Base-by-base conservation (phyloP, 306 rosid genomes). In the Hippophae tibetana region DNA sequence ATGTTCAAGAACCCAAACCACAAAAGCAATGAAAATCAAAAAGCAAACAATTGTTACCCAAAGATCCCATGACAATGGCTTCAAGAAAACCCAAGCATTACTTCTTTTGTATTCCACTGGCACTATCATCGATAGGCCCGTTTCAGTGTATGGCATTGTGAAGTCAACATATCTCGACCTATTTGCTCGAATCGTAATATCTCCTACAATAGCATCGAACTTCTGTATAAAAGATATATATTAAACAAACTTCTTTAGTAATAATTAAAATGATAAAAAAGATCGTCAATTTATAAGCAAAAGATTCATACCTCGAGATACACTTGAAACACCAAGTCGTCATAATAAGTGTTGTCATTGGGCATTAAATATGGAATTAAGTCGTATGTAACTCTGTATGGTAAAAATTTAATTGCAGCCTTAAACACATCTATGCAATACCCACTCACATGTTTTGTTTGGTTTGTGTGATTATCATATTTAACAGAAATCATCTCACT, bases 1-100 rank as follows among this genome's bases (percentile, higher is more conserved):
- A 52, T 79, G 88, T 54, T 76, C 80, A 9, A 82, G 72, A 46
- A 73, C 63, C 82, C 76, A 79, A 10, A 79, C 74, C 0, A 68
- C 78, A 54, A 76, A 51, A 0, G 71, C 80, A 43, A 66, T 57
- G 10, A 76, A 71, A 8, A 79, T 13, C 48, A 82, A 76, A 64
- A 57, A 82, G 14, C 68, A 54, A 6, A 8, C 26, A 6, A 13
- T 65, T 42, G 75, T 46, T 0, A 68, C 13, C 82, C 84, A 76
- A 0, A 82, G 70, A 12, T 62, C 64, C 78, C 66, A 61, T 1
- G 78, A 64, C 27, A 73, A 47, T 7, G 81, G 87, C 66, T 70
- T 69, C 52, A 82, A 43, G 74, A 78, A 82, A 14, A 61, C 70
- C 87, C 77, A 81, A 5, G 73, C 69, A 4, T 47, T 64, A 11